Evolutionary conservation across 345 rosid genomes (phyloP).

Genomic region (Carallia pectinifolia): DNA sequence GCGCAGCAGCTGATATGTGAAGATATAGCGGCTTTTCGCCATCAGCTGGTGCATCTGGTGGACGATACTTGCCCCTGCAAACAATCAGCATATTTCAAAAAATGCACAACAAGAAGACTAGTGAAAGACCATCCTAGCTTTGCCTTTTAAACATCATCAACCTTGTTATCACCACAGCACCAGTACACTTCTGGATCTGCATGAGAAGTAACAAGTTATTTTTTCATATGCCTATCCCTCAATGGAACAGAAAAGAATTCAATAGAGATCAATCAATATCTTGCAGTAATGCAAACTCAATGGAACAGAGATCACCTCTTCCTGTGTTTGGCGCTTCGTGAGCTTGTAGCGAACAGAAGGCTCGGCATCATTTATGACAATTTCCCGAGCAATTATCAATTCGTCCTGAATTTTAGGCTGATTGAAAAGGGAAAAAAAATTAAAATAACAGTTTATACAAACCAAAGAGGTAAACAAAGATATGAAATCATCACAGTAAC

Average conservation of each 20-base stretch:
- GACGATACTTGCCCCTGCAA: slow-evolving; percentile 84
- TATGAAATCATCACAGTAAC: neutral
- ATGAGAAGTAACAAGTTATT: slow-evolving; percentile 18
- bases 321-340: slow-evolving; percentile 92
- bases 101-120: neutral
- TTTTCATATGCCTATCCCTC: slow-evolving; percentile 1
- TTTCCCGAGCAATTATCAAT: slow-evolving; percentile 79
- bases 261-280: slow-evolving; percentile 2
- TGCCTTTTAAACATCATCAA: slow-evolving; percentile 26
- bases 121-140: neutral
- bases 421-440: slow-evolving; percentile 1
- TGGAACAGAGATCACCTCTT: slow-evolving; percentile 56
- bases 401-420: slow-evolving; percentile 81
- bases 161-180: slow-evolving; percentile 96
- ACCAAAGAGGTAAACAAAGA: too few species aligned
- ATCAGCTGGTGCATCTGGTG: slow-evolving; percentile 66
- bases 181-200: slow-evolving; percentile 86
- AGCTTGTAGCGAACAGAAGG: slow-evolving; percentile 79
- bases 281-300: slow-evolving; percentile 7
- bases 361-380: slow-evolving; percentile 87
- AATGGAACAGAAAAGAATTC: slow-evolving; percentile 2
- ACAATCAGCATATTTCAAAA: slow-evolving; percentile 11
- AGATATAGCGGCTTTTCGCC: slow-evolving; percentile 88
- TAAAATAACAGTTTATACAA: neutral
- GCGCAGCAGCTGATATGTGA: slow-evolving; percentile 80